Evolutionary conservation across 495 filamentous ascomycete species (phyloP).

Genomic region (Astrocystis sublimbata): DNA sequence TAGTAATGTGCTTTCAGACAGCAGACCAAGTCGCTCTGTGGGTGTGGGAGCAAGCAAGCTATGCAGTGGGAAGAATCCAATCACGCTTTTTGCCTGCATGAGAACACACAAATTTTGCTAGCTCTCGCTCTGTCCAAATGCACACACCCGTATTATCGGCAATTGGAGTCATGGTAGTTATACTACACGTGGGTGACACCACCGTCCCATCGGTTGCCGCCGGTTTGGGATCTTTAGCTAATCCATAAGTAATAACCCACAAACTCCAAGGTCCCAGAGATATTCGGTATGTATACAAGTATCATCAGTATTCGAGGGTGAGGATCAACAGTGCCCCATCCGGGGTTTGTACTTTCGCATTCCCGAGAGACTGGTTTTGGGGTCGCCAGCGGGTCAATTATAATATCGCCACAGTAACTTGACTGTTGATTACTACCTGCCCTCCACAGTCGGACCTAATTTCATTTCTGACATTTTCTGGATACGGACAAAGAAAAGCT

Average conservation of each 20-base stretch:
- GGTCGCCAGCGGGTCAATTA: constrained; percentile 6
- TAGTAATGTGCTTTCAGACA: neutral
- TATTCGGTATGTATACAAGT: neutral
- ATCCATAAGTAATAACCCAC: too few relatives aligned
- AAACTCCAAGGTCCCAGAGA: neutral
- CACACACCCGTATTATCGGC: too few relatives aligned
- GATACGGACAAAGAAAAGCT: neutral
- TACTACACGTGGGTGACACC: too few relatives aligned
- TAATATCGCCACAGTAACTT: neutral
- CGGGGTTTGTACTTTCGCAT: neutral
- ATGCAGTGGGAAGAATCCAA: neutral
- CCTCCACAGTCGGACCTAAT: too few relatives aligned
- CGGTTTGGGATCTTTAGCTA: neutral
- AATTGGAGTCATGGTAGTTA: too few relatives aligned
- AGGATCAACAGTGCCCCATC: neutral
- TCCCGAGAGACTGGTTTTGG: constrained; percentile 14
- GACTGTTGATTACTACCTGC: neutral
- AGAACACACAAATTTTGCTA: neutral
- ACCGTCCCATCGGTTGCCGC: neutral
- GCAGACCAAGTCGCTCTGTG: neutral
- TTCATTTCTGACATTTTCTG: neutral
- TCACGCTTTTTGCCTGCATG: constrained; percentile 2
- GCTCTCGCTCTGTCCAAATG: too few relatives aligned
- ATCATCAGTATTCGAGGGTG: neutral
- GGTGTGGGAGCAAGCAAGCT: neutral